phyloP scores from a whole-genome alignment of 495 filamentous ascomycete genomes.

The Cercophora samala region DNA sequence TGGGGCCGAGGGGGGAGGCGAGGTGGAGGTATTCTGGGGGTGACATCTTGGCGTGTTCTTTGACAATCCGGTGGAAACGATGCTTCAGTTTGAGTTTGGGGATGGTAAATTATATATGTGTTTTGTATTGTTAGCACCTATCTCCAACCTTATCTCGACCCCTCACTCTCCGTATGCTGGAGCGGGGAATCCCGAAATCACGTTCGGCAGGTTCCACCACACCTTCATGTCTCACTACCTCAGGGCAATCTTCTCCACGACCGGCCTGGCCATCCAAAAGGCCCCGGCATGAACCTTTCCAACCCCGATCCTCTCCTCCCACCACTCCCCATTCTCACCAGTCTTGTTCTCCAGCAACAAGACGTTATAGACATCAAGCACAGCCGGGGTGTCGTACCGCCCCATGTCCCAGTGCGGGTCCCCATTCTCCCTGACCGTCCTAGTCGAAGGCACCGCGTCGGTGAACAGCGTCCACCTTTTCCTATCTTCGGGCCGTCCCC shows the following conservation, averaged over 20 bases:
- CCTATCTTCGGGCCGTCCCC: neutral
- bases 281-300: neutral
- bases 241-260: neutral
- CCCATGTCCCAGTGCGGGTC: neutral
- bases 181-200: neutral
- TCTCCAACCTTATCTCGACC: neutral
- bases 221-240: neutral
- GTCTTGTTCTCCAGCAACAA: neutral
- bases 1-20: constrained; percentile 40
- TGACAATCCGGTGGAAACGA: neutral
- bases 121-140: neutral
- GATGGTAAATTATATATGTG: neutral
- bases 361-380: neutral
- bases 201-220: neutral
- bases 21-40: constrained; percentile 31
- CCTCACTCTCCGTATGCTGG: neutral
- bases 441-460: neutral
- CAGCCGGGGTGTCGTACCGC: neutral
- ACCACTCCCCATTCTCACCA: neutral
- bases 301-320: neutral
- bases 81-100: neutral
- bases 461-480: neutral
- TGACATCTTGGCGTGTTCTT: neutral
- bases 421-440: neutral
- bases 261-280: neutral